These are phyloP conservation scores for Linderina pennispora DNA, from an alignment of 192 early-diverging fungal species.

Conservation along the genomic window DNA sequence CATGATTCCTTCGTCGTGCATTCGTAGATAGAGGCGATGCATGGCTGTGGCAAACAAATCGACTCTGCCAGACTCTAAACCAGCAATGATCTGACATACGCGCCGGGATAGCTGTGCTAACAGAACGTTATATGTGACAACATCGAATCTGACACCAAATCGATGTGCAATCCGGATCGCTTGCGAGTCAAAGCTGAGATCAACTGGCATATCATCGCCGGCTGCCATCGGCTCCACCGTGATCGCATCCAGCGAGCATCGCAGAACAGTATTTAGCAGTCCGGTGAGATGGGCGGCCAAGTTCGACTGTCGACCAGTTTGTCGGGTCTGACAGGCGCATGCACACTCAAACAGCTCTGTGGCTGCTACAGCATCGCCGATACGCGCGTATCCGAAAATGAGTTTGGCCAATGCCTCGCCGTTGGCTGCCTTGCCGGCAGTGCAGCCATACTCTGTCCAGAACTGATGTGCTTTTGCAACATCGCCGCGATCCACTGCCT, in stretches of 20 bases:
- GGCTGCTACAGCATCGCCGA: slow-evolving; percentile 4
- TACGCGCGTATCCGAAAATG: slow-evolving; percentile 11
- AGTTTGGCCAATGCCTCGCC: slow-evolving; percentile 21
- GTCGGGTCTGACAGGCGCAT: neutral
- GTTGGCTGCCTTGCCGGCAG: neutral
- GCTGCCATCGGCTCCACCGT: no score
- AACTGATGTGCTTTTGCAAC: slow-evolving; percentile 5
- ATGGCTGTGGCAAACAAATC: no score
- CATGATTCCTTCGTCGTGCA: slow-evolving; percentile 2
- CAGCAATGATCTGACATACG: neutral
- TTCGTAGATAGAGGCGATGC: slow-evolving; percentile 8
- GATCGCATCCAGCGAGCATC: neutral
- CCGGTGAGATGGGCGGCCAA: neutral
- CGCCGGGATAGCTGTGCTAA: slow-evolving; percentile 10
- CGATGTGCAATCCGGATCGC: neutral
- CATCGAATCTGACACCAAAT: slow-evolving; percentile 1
- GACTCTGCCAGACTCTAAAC: no score
- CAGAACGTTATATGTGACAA: slow-evolving; percentile 20
- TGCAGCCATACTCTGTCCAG: slow-evolving; percentile 6
- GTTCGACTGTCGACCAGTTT: neutral
- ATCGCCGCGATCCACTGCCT: slow-evolving; percentile 5
- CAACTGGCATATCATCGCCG: no score
- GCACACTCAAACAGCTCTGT: slow-evolving; percentile 4
- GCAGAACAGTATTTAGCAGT: slow-evolving; percentile 17
- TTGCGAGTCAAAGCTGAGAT: no score